phyloP scores from a whole-genome alignment of 2,329 filamentous ascomycete genomes.

The Cryphonectria nitschkei region DNA sequence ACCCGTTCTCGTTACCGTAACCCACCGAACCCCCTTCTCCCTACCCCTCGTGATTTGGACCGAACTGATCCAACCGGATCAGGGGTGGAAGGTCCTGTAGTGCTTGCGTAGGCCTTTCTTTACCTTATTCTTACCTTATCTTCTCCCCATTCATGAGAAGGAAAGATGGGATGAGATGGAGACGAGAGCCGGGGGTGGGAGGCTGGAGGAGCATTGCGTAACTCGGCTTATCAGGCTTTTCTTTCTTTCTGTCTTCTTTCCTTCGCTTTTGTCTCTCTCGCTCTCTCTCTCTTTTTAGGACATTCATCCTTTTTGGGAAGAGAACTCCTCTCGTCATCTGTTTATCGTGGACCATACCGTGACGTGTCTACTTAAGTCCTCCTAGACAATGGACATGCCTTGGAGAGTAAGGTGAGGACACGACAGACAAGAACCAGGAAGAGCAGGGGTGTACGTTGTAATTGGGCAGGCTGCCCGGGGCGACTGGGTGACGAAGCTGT shows the following conservation, averaged over 20 bases:
- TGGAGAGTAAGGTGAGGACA: background rate
- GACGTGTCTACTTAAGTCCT: background rate
- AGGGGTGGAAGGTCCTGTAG: background rate
- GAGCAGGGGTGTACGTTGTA: background rate
- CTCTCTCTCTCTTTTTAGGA: background rate
- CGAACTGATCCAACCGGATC: background rate
- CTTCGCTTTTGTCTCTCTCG: background rate
- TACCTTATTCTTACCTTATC: background rate
- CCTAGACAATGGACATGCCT: background rate
- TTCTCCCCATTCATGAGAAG: background rate
- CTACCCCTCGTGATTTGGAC: background rate
- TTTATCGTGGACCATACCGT: background rate
- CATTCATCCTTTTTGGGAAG: background rate
- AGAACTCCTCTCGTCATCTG: background rate
- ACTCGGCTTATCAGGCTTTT: background rate
- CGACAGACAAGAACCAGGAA: background rate
- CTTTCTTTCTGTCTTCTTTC: no score
- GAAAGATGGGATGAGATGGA: background rate
- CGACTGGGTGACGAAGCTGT: background rate
- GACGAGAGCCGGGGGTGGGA: background rate
- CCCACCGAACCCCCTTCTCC: no score
- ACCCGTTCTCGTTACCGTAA: background rate
- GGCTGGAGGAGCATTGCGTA: background rate
- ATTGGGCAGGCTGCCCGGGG: background rate
- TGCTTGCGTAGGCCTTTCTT: constrained; percentile 3